Conservation (phyloP, 768 basidiomycete species). For the Leccinum pellstonianum region DNA sequence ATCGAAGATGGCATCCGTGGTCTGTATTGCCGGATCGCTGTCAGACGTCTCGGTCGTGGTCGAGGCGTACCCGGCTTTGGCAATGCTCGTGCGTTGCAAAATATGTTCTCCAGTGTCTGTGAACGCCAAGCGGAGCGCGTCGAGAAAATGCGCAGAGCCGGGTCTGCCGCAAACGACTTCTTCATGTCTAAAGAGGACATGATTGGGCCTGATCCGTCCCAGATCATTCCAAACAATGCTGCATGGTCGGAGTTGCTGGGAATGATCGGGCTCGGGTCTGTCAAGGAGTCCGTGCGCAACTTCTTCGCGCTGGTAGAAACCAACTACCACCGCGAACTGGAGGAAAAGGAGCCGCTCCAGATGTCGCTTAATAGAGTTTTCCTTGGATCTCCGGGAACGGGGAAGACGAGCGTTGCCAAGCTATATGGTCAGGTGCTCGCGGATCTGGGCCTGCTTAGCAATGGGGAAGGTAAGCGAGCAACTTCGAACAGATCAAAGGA, state of each 20-base stretch:
- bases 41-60: conserved; percentile 15
- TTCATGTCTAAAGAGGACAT: conserved; percentile 52
- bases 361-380: conserved; percentile 65
- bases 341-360: conserved; percentile 50
- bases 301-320: conserved; percentile 45
- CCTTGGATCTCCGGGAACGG: conserved; percentile 67
- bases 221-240: conserved; percentile 42
- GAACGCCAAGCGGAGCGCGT: conserved; percentile 57
- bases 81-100: conserved; percentile 62
- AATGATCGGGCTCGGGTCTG: conserved; percentile 53
- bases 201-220: conserved; percentile 63
- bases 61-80: conserved; percentile 53
- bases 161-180: conserved; percentile 47
- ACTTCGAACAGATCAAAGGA: not conserved
- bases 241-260: conserved; percentile 53
- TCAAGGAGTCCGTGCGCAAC: conserved; percentile 53
- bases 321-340: conserved; percentile 61
- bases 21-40: conserved; percentile 45
- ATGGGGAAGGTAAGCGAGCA: conserved; percentile 56
- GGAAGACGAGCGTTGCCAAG: conserved; percentile 69
- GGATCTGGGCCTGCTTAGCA: conserved; percentile 64
- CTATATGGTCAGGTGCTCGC: conserved; percentile 63
- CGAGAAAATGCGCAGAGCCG: conserved; percentile 38
- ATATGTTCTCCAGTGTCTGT: conserved; percentile 44
- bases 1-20: conserved; percentile 55